A percentile compares a stretch with the other conserved stretches of the same genome.
These are phyloP conservation scores for Achlya hypogyna DNA, from an alignment of 352 stramenopile genomes.

Conservation along the genomic window DNA sequence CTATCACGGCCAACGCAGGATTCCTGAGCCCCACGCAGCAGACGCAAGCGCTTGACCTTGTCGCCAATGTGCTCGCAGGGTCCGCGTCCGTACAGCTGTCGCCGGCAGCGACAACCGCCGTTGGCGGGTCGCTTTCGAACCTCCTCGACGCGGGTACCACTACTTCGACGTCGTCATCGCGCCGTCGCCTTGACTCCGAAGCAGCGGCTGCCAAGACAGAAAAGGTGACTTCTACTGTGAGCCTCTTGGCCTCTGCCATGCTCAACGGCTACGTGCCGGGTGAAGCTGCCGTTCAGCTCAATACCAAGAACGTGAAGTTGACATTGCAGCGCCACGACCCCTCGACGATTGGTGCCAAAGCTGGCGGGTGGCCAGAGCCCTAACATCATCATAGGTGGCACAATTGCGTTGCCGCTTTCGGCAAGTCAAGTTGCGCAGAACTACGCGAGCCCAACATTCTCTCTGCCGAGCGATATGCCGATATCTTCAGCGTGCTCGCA, in stretches of 20 bases:
- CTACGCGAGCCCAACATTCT: neutral
- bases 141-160: neutral
- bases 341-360: neutral
- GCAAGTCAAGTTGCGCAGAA: neutral
- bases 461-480: neutral
- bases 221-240: neutral
- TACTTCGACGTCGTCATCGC: neutral
- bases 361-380: neutral
- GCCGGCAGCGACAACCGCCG: constrained; percentile 32
- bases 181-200: neutral
- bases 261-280: neutral
- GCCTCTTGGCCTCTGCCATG: neutral
- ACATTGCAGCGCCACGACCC: neutral
- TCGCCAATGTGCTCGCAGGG: neutral
- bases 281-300: neutral
- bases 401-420: neutral
- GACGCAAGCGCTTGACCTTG: constrained; percentile 22
- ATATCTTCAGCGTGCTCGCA: neutral
- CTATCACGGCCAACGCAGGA: constrained; percentile 52
- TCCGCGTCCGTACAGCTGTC: constrained; percentile 31
- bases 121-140: constrained; percentile 60
- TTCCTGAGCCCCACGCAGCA: constrained; percentile 45
- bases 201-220: neutral
- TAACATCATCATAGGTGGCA: neutral
- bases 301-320: constrained; percentile 14